Percentiles rank a stretch among this genome's conserved stretches.
These are phyloP conservation scores for Torulaspora gathmanii DNA, from an alignment of 805 yeast species.

Conservation along the genomic window DNA sequence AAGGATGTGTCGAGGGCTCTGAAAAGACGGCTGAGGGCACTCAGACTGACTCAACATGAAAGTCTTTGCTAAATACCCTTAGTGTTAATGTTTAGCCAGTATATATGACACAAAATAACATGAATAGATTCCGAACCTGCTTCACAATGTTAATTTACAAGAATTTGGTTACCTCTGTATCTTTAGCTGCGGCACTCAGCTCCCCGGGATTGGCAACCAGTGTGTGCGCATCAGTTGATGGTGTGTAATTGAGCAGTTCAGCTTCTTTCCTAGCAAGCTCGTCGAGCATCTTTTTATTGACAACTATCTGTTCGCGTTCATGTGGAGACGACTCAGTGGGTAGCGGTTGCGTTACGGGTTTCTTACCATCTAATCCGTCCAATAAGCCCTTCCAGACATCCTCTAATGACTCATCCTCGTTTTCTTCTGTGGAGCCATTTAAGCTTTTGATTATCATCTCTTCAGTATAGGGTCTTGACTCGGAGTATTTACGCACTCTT, in stretches of 20 bases:
- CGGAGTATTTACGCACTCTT: slow-evolving; percentile 7
- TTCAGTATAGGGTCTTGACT: slow-evolving; percentile 9
- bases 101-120: neutral
- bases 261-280: slow-evolving; percentile 23
- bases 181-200: slow-evolving; percentile 37
- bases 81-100: neutral
- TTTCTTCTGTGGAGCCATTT: slow-evolving; percentile 17
- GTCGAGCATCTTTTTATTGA: slow-evolving; percentile 17
- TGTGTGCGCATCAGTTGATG: slow-evolving; percentile 35
- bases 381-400: slow-evolving; percentile 31
- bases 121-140: neutral
- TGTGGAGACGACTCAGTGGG: neutral
- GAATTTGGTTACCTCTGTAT: slow-evolving; percentile 37
- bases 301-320: slow-evolving; percentile 17
- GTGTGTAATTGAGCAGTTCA: slow-evolving; percentile 28
- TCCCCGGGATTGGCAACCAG: slow-evolving; percentile 42
- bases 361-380: slow-evolving; percentile 20
- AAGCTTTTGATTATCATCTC: slow-evolving; percentile 28
- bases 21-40: neutral
- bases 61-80: neutral
- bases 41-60: neutral
- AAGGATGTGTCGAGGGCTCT: neutral
- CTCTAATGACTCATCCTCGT: slow-evolving; percentile 28
- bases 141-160: slow-evolving; percentile 21
- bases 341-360: neutral